Base-by-base conservation (phyloP, 345 rosid species). In the Gossypium bickii region DNA sequence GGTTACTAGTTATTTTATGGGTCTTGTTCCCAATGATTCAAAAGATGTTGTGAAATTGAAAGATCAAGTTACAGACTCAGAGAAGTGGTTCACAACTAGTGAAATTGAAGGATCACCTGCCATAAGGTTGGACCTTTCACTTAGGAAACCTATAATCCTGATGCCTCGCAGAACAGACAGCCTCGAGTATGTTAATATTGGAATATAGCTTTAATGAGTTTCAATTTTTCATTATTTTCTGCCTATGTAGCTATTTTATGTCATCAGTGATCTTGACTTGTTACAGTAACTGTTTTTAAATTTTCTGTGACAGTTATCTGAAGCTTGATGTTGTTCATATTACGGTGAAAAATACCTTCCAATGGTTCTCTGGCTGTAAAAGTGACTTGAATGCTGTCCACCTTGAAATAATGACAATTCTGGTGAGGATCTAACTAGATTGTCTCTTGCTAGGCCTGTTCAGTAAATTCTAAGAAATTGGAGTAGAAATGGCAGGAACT, bases 81-180 rank as follows among this genome's bases (percentile, higher is more conserved):
- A 92, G 86, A 88, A 89, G 80, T 89, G 90, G 91, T 91, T 92
- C 82, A 89, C 95, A 8, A 76, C 94, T 34, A 88, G 93, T 76
- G 98, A 92, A 81, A 85, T 92, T 78, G 98, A 93, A 75, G 98
- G 98, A 74, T 92, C 96, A 73, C 98, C 98, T 62, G 94, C 98
- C 81, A 66, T 94, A 57, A 94, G 87, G 86, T 85, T 94, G 84
- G 92, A 89, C 85, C 87, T 94, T 76, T 94, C 98, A 55, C 92
- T 94, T 44, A 86, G 81, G 82, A 89, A 89, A 73, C 98, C 98
- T 64, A 91, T 94, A 74, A 94, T 94, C 82, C 82, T 93, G 84
- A 92, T 94, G 98, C 98, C 98, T 78, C 93, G 88, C 34, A 84
- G 78, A 70, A 94, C 98, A 48, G 88, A 91, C 80, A 94, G 97